Evolutionary conservation across 495 filamentous ascomycete genomes (phyloP), one percentile per base, ranked within the genome.

Genomic region (Durotheca rogersii): DNA sequence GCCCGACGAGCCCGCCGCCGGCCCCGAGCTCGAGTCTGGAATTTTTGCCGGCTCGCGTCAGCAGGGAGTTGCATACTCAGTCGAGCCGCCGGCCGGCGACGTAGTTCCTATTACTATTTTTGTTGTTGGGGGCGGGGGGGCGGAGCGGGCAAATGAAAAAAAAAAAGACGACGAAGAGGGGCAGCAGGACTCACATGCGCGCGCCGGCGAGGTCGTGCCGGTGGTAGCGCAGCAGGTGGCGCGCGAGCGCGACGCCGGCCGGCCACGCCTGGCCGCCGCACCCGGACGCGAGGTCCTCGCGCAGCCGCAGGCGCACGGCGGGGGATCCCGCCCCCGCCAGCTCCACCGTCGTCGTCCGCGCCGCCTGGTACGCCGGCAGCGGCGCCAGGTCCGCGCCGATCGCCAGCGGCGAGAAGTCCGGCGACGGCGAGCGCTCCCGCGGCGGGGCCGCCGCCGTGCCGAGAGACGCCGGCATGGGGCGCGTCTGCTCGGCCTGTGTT

Each of bases 261-360:
- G 91, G 93, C 93, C 93, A 97, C 10, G 94, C 72, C 62, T 90
- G 85, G 1, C 93, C 93, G 11, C 93, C 93, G 66, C 92, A 96
- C 57, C 92, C 92, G 58, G 88, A 80, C 41, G 76, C 80, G 10
- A 95, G 75, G 61, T 97, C 89, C 65, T 95, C 89, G 57, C 87
- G 85, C 9, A 97, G 79, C 41, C 79, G 73, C 30, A 98, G 72
- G 6, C 89, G 85, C 19, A 64, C 64, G 11, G 69, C 64, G 11
- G 96, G 74, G 17, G 93, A 79, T 10, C 87, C 87, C 32, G 85
- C 79, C 10, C 87, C 87, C 32, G 85, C 79, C 55, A 98, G 94
- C 34, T 84, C 77, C 20, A 89, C 69, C 14, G 67, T 67, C 2
- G 78, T 83, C 21, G 80, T 83, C 11, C 76, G 76, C 6, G 89